phyloP scores from a whole-genome alignment of 768 basidiomycete genomes.

The Sarcodon sp. region DNA sequence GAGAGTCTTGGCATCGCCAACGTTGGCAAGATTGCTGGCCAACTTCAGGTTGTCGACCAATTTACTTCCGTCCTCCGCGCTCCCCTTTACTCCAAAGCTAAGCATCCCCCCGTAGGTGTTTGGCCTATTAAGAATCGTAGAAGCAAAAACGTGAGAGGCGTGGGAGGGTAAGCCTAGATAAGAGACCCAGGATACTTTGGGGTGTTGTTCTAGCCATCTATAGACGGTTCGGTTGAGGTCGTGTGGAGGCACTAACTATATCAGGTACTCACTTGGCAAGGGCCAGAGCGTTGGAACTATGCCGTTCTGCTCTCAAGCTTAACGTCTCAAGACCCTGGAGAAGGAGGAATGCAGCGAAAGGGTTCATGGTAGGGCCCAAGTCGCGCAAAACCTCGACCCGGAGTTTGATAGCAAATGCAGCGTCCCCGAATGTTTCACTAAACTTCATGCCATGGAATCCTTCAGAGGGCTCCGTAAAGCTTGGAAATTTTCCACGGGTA shows the following conservation, averaged over 20 bases:
- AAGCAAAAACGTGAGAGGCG: conserved; percentile 43
- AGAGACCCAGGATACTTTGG: conserved; percentile 62
- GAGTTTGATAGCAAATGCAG: conserved; percentile 57
- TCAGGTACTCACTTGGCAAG: conserved; percentile 34
- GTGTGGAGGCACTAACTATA: background rate
- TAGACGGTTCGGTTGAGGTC: background rate
- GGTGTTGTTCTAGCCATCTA: conserved; percentile 49
- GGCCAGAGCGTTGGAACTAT: conserved; percentile 55
- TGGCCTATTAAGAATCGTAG: conserved; percentile 33
- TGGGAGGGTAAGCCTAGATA: conserved; percentile 64
- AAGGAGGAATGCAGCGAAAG: conserved; percentile 63
- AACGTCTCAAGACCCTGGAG: conserved; percentile 76
- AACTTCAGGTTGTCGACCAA: conserved; percentile 62
- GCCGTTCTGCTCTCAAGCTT: conserved; percentile 56
- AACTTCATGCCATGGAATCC: conserved; percentile 67
- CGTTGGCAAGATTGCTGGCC: conserved; percentile 63
- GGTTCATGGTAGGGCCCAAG: conserved; percentile 51
- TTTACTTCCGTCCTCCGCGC: conserved; percentile 33
- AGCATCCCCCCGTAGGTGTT: conserved; percentile 60
- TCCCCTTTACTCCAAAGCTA: conserved; percentile 65
- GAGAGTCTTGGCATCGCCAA: conserved; percentile 70
- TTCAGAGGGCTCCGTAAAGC: conserved; percentile 61
- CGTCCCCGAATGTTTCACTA: conserved; percentile 48
- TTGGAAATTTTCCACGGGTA: conserved; percentile 54
- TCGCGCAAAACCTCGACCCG: conserved; percentile 55